These are phyloP conservation scores for Umbellularia californica DNA, from an alignment of 164 flowering plant genomes.

Conservation along the genomic window DNA sequence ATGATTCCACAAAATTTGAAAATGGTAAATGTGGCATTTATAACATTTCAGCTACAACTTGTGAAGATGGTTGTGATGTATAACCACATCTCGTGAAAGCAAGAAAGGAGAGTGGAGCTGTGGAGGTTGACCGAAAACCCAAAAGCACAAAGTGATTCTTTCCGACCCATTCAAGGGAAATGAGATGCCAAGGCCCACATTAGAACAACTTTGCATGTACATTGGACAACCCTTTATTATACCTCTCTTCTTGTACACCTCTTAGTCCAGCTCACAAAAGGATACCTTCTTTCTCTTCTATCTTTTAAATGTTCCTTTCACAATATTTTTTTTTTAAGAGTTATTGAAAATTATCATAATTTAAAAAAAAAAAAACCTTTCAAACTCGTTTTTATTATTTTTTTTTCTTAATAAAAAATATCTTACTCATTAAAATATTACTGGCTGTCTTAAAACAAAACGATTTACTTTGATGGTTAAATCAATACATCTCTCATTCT, in stretches of 20 bases:
- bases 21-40: too few relatives aligned
- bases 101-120: too few relatives aligned
- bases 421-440: background rate
- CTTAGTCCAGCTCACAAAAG: background rate
- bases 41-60: too few relatives aligned
- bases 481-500: background rate
- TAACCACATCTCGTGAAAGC: conserved; percentile 1
- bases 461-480: background rate
- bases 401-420: background rate
- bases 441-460: background rate
- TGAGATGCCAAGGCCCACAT: background rate
- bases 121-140: background rate
- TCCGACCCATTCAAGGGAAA: background rate
- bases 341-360: background rate
- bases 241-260: too few relatives aligned
- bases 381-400: background rate
- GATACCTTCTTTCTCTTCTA: background rate
- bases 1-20: too few relatives aligned
- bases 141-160: background rate
- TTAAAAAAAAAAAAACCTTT: too few relatives aligned
- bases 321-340: background rate
- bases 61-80: background rate
- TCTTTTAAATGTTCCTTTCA: background rate
- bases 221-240: too few relatives aligned
- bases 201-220: too few relatives aligned